Evolutionary conservation across 768 basidiomycete species (phyloP), one percentile per base, ranked within the genome.

Genomic region (Phanerodontia chrysosporium): DNA sequence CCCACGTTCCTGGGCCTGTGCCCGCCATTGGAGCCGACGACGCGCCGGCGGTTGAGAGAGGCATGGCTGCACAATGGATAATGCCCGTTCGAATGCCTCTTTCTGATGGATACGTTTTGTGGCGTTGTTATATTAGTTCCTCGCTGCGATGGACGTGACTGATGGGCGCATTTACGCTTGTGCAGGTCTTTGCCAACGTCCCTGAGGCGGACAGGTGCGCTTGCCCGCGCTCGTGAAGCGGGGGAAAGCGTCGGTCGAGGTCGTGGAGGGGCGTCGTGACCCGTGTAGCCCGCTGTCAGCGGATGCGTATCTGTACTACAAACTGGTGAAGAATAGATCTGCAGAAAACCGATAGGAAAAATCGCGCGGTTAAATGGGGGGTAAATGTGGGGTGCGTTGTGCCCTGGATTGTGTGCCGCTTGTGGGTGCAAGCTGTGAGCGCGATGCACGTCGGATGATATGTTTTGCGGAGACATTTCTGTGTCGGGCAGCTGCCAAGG

Each of bases 151-250:
- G 28, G 32, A 30, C 21, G 32, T 28, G 7, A 16, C 49, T 44
- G 39, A 44, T 29, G 14, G 22, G 22, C 48, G 21, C 22, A 22
- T 46, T 53, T 53, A 42, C 52, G 35, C 25, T 27, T 46, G 58
- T 44, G 24, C 63, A 82, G 81, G 81, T 81, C 49, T 79, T 82
- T 80, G 69, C 71, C 55, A 65, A 73, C 54, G 77, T 82, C 57
- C 76, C 77, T 65, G 81, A 82, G 55, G 78, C 79, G 64, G 74
- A 82, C 66, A 76, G 72, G 63, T 82, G 80, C 63, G 65, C 61
- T 58, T 83, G 80, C 62, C 55, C 73, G 45, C 72, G 75, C 58
- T 55, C 59, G 55, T 65, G 49, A 69, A 49, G 51, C 18, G 28
- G 30, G 18, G 16, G 48, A 16, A 24, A 42, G 44, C 16, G 48